A percentile compares a stretch with the other conserved stretches of the same genome.
These are phyloP conservation scores for Nigrospora oryzae DNA, from an alignment of 2,329 filamentous ascomycete genomes.

Conservation along the genomic window DNA sequence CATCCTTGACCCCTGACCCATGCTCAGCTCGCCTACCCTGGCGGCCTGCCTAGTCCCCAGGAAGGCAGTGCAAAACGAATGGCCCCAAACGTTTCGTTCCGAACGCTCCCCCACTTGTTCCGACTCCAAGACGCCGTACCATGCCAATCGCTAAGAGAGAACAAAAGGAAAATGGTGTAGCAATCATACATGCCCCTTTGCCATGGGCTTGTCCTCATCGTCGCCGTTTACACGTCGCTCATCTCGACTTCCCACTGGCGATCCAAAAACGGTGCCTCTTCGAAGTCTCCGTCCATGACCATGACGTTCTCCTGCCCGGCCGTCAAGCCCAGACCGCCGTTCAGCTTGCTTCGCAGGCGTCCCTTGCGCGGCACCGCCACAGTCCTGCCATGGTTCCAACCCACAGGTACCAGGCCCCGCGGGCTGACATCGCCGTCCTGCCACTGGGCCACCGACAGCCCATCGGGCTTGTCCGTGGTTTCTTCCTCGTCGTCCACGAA, in stretches of 20 bases:
- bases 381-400: constrained; percentile 30
- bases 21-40: too few relatives aligned
- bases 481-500: constrained; percentile 34
- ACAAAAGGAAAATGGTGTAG: too few relatives aligned
- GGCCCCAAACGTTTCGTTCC: too few relatives aligned
- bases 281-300: constrained; percentile 47
- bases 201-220: neutral
- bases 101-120: too few relatives aligned
- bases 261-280: constrained; percentile 59
- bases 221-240: constrained; percentile 17
- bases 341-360: constrained; percentile 8
- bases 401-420: constrained; percentile 25
- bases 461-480: constrained; percentile 11
- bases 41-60: too few relatives aligned
- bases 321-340: constrained; percentile 8
- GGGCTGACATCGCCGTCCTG: constrained; percentile 30
- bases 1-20: too few relatives aligned
- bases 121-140: too few relatives aligned
- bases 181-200: neutral
- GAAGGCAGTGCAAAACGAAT: too few relatives aligned
- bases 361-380: constrained; percentile 37
- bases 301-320: constrained; percentile 38
- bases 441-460: constrained; percentile 12
- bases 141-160: too few relatives aligned
- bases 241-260: constrained; percentile 32